Evolutionary conservation across 2,329 filamentous ascomycete genomes (phyloP), one percentile per base, ranked within the genome.

Genomic region (Trichoderma hamatum): DNA sequence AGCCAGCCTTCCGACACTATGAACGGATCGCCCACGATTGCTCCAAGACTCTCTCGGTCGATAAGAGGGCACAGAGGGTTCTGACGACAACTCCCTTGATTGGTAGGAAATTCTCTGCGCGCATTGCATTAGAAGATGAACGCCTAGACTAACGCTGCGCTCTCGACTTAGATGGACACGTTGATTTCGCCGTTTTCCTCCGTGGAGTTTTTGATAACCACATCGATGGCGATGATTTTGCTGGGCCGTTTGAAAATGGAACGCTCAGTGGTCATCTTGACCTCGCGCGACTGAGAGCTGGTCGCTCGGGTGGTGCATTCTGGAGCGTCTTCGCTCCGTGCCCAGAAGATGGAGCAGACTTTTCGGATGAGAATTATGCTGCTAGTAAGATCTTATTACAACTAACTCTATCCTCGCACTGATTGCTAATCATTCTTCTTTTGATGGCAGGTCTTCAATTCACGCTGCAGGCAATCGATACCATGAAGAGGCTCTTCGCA

Each of bases 261-360:
- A 87, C 86, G 0, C 80, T 97, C 63, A 76, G 78, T 0, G 84
- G 84, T 3, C 92, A 98, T 73, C 90, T 96, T 64, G 95, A 98
- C 78, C 82, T 97, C 10, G 89, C 91, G 1, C 88, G 94, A 5
- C 84, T 97, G 59, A 84, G 86, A 43, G 79, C 87, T 61, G 94
- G 94, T 1, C 84, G 85, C 73, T 88, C 90, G 71, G 94, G 94
- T 49, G 95, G 94, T 67, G 90, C 92, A n/a, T 97, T 97, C 78
- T 97, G 94, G 95, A 94, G 91, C 76, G 93, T 96, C 11, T 98
- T 86, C 75, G 88, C 91, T 51, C 87, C 88, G 0, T 97, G 94
- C 76, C 94, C 94, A 0, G 78, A 80, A 13, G 88, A 95, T 74
- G 88, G 88, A 58, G 85, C 85, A 5, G 89, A 96, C 78, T 94